Conservation (phyloP, 176 grass and related monocot genomes). For the Microstegium vimineum region DNA sequence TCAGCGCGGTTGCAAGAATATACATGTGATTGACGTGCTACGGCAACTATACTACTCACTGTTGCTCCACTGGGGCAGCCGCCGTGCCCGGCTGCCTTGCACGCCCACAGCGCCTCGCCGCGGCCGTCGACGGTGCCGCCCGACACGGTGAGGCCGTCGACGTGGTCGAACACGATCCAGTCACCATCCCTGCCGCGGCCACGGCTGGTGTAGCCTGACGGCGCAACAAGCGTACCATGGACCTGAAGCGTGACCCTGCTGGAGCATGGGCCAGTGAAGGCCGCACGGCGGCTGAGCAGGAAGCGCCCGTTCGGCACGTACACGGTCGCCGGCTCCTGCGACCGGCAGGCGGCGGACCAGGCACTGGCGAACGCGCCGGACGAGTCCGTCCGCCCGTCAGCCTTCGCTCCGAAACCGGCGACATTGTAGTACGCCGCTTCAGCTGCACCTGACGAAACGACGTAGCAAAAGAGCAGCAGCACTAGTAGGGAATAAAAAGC, state of each 20-base stretch:
- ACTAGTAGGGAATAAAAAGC: background rate
- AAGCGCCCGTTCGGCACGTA: slow-evolving; percentile 45
- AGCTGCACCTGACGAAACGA: background rate
- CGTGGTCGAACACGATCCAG: slow-evolving; percentile 48
- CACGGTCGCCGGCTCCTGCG: slow-evolving; percentile 25
- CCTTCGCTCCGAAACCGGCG: slow-evolving; percentile 35
- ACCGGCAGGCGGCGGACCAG: slow-evolving; percentile 46
- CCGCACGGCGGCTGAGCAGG: slow-evolving; percentile 24
- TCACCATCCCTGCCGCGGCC: background rate
- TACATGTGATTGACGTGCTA: background rate
- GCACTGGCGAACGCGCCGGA: slow-evolving; percentile 27
- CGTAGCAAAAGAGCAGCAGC: background rate
- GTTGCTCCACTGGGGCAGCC: slow-evolving; percentile 43
- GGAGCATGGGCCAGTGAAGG: slow-evolving; percentile 41
- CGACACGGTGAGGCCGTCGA: slow-evolving; percentile 40
- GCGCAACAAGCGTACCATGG: slow-evolving; percentile 45
- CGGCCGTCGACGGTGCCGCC: slow-evolving; percentile 50
- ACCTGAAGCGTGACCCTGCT: slow-evolving; percentile 25
- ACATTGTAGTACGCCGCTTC: slow-evolving; percentile 27
- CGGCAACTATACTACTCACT: background rate
- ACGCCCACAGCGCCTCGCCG: slow-evolving; percentile 46
- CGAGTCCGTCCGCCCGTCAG: slow-evolving; percentile 37
- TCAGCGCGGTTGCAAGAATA: no score
- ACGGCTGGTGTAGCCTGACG: slow-evolving; percentile 21
- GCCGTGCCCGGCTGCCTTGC: slow-evolving; percentile 26